These are phyloP conservation scores for Sorghum bicolor DNA, from an alignment of 176 grass and related monocot genomes.

Conservation along the genomic window DNA sequence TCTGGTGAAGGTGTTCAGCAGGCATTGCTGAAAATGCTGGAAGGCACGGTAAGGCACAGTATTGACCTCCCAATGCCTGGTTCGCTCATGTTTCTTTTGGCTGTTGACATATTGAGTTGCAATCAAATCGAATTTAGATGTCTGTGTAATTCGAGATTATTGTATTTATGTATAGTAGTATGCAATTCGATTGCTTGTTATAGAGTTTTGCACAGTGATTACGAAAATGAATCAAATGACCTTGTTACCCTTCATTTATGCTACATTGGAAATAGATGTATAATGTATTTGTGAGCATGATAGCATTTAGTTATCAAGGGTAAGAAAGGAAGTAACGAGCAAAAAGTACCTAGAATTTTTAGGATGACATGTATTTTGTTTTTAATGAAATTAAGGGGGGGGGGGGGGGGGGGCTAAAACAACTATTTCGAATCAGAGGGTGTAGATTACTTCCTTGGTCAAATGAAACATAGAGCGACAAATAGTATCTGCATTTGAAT, in stretches of 20 bases:
- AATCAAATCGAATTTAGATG: neutral
- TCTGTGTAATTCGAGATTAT: neutral
- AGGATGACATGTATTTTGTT: neutral
- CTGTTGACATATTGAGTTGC: neutral
- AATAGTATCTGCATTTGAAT: neutral
- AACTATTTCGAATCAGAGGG: neutral
- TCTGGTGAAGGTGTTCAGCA: constrained; percentile 99
- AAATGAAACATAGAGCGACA: neutral
- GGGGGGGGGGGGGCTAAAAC: neutral
- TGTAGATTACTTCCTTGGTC: neutral
- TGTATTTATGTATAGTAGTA: neutral
- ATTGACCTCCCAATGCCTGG: constrained; percentile 5
- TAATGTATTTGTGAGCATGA: neutral
- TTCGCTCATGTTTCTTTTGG: neutral
- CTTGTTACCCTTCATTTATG: neutral
- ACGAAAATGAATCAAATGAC: neutral
- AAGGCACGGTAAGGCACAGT: constrained; percentile 83
- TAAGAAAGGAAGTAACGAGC: neutral
- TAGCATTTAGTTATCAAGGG: neutral
- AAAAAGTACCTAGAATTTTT: neutral
- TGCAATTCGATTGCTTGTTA: neutral
- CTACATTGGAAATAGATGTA: neutral
- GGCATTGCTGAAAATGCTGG: constrained; percentile 97
- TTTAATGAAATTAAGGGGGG: neutral
- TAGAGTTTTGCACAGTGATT: neutral